Evolutionary conservation across 1,284 basidiomycete species (phyloP), one percentile per base, ranked within the genome.

Genomic region (Cutaneotrichosporon dermatis): DNA sequence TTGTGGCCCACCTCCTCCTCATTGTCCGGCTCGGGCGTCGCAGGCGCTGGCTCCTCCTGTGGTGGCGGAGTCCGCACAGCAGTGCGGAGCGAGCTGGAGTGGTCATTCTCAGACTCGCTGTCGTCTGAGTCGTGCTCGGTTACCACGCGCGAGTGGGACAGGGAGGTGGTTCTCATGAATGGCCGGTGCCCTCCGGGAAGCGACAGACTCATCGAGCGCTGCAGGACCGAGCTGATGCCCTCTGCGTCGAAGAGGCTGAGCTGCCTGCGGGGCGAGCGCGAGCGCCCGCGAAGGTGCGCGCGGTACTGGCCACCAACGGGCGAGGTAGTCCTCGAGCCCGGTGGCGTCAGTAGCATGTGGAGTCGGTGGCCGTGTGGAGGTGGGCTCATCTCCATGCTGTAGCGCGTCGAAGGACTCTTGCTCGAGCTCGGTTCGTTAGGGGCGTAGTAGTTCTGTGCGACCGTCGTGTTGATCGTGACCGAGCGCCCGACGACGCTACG

Each of bases 321-420:
- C 2, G 72, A 74, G 0, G 63, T 48, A 33, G 56, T 64, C 12
- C 74, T 62, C 13, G 72, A 73, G 10, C 66, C 67, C 0, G 72
- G 74, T 2, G 74, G 74, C 16, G 74, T 76, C 48, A 74, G 67
- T 11, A 76, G 66, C 46, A 67, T 53, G 40, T 63, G 54, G 6
- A 73, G 59, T 12, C 64, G 59, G 2, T 67, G 63, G 15, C 69
- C 69, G 51, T 73, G 72, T 4, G 72, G 71, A 9, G 72, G 45
- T 2, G 57, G 51, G 37, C 40, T 54, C 34, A 41, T 45, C 16
- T 49, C 48, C 42, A 41, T 46, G 49, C 34, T 15, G 39, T 44
- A 43, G 42, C 50, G 49, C 34, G 45, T 54, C 5, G 45, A 48
- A 4, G 54, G 54, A 13, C 35, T 46, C 16, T 41, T 44, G 53